Evolutionary conservation across 441 rosid genomes (phyloP).

Genomic region (Francoa sonchifolia): DNA sequence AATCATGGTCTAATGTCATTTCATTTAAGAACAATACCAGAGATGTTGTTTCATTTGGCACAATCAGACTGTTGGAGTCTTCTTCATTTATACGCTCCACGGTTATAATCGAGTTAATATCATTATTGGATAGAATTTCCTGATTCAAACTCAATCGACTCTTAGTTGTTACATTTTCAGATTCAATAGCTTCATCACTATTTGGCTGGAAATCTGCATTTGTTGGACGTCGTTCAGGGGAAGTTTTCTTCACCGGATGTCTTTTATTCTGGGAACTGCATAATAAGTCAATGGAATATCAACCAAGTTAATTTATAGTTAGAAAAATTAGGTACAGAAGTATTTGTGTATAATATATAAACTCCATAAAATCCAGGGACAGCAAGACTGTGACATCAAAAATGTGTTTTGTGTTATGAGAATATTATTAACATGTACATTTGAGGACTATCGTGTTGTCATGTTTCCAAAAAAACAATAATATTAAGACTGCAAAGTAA

Average conservation of each 20-base stretch:
- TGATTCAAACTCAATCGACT: slow-evolving; percentile 12
- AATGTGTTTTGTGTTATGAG: background rate
- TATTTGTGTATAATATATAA: background rate
- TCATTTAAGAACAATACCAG: slow-evolving; percentile 29
- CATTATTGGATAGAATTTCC: slow-evolving; percentile 13
- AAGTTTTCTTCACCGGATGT: slow-evolving; percentile 39
- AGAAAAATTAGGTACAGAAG: background rate
- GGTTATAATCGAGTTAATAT: slow-evolving; percentile 7
- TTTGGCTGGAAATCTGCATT: slow-evolving; percentile 19
- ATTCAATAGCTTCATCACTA: slow-evolving; percentile 31
- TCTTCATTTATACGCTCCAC: slow-evolving; percentile 18
- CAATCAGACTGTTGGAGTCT: slow-evolving; percentile 13
- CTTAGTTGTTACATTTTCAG: slow-evolving; percentile 18
- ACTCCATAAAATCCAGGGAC: background rate
- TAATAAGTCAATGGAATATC: background rate
- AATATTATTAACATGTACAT: too few species aligned
- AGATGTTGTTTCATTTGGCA: slow-evolving; percentile 33
- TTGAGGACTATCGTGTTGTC: too few species aligned
- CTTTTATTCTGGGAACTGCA: slow-evolving; percentile 33
- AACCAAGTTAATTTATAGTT: background rate
- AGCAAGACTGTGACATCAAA: background rate
- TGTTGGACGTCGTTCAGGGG: slow-evolving; percentile 28
- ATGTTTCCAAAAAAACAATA: too few species aligned
- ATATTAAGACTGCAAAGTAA: too few species aligned
- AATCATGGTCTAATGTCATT: background rate